Evolutionary conservation across 768 basidiomycete species (phyloP), one percentile per base, ranked within the genome.

Genomic region (Amanita pallidorosea): DNA sequence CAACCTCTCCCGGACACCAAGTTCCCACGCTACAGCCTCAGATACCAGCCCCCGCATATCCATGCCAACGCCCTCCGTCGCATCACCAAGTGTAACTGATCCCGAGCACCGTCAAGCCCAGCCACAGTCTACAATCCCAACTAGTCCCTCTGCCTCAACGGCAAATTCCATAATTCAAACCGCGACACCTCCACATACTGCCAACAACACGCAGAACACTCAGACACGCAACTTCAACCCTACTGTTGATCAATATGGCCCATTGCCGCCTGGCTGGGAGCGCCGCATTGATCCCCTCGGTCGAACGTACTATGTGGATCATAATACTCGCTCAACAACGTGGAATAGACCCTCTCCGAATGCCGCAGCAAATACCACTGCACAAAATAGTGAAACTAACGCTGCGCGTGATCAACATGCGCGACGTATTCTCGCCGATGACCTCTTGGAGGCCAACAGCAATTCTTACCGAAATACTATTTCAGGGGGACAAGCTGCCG

Each of bases 301-400:
- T 7, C 74, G 96, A 51, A 95, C 91, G 6, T 99, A 99, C 65
- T 99, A 98, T 64, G 96, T 99, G 49, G 96, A 99, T 63, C 96
- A 98, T 69, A 98, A 97, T 65, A 91, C 90, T 7, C 85, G 96
- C 51, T 89, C 87, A 11, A 99, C 96, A 6, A 98, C 96, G 0
- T 99, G 96, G 96, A 94, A 91, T 63, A 73, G 96, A 15, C 95
- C 95, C 6, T 88, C 85, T 20, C 67, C 79, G 11, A 91, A 75
- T 60, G 83, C 86, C 41, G 76, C 80, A 3, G 81, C 76, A 12
- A 94, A 95, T 61, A 76, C 69, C 43, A 77, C 71, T 33, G 70
- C 76, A 4, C 86, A 88, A 63, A 82, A 85, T 58, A 81, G 66
- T 49, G 88, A 88, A 63, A 88, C 86, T 11, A 86, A 85, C 63